phyloP scores from a whole-genome alignment of 2,329 filamentous ascomycete genomes.

The Microascus cirrosus region DNA sequence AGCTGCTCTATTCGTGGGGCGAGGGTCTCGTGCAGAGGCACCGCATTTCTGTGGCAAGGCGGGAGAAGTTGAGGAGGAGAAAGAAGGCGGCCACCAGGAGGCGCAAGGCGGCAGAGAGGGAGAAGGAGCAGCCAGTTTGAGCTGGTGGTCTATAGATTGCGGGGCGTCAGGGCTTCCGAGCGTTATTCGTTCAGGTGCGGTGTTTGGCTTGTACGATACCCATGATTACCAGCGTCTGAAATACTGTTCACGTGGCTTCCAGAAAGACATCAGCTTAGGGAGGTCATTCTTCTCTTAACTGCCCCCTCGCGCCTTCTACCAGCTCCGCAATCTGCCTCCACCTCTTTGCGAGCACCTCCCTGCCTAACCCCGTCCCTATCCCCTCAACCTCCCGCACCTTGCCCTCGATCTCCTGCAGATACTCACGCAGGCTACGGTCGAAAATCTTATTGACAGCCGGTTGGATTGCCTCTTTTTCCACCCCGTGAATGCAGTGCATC shows the following conservation, averaged over 20 bases:
- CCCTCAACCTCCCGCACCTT: constrained; percentile 18
- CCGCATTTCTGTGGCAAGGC: constrained; percentile 27
- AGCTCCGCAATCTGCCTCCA: constrained; percentile 32
- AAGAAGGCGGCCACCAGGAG: constrained; percentile 5
- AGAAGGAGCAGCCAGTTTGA: not conserved
- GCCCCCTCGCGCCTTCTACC: constrained; percentile 14
- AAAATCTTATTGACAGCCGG: constrained; percentile 23
- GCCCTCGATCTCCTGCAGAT: constrained; percentile 18
- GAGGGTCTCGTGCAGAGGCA: constrained; percentile 30
- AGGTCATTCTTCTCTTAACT: not conserved
- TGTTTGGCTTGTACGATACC: too few species aligned
- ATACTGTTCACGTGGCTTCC: not conserved
- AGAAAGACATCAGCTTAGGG: not conserved
- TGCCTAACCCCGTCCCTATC: constrained; percentile 16
- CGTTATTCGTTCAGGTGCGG: too few species aligned
- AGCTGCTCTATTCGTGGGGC: constrained; percentile 33
- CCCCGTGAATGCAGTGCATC: constrained; percentile 34
- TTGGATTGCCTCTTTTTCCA: constrained; percentile 32
- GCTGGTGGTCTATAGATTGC: not conserved
- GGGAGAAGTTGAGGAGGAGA: constrained; percentile 19
- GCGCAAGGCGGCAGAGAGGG: constrained; percentile 2
- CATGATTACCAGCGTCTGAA: not conserved
- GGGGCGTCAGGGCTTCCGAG: too few species aligned
- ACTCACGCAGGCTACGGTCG: constrained; percentile 23
- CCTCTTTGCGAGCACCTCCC: constrained; percentile 9